Evolutionary conservation across 2,329 filamentous ascomycete genomes (phyloP), one percentile per base, ranked within the genome.

Genomic region (Celoporthe dispersa): DNA sequence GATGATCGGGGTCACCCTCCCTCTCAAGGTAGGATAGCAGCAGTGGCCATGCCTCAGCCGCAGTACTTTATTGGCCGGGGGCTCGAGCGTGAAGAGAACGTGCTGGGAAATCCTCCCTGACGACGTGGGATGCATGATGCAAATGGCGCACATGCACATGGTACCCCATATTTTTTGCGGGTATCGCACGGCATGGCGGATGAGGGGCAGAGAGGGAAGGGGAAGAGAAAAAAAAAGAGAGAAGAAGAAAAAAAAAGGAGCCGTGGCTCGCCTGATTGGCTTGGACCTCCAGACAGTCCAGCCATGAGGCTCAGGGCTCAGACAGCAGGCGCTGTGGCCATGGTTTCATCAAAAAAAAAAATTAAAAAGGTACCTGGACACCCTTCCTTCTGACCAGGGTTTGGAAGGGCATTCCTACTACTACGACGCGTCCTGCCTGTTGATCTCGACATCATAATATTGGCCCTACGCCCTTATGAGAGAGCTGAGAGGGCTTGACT

Each of bases 361-460:
- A 12, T 11, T 11, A 39, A 39, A 39, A 39, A 39, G 37, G 5
- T 25, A 25, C 48, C n/a, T 25, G n/a, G 9, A 11, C 3, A 11
- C 11, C 8, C 3, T n/a, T 12, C 12, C 22, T 22, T n/a, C 48
- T 53, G 48, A 25, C 25, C 48, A 53, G 48, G 22, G n/a, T 25
- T 53, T 53, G 6, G 8, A 8, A n/a, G 12, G 48, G 6, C 22
- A n/a, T 57, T 57, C 25, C 25, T 9, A 25, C 19, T 2, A 6
- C 41, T 16, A 48, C 37, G 37, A 39, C 11, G 37, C 37, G 37
- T 39, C 14, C 39, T 41, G 35, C n/a, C n/a, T n/a, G n/a, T n/a
- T n/a, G n/a, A n/a, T n/a, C n/a, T n/a, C n/a, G n/a, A n/a, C 57
- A 60, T n/a, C 57, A 60, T 37, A 8, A 60, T 37, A 8, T 60